A percentile compares a stretch with the other conserved stretches of the same genome.
Evolutionary conservation across 306 rosid genomes (phyloP).

Genomic region (Calophaca sinica): DNA sequence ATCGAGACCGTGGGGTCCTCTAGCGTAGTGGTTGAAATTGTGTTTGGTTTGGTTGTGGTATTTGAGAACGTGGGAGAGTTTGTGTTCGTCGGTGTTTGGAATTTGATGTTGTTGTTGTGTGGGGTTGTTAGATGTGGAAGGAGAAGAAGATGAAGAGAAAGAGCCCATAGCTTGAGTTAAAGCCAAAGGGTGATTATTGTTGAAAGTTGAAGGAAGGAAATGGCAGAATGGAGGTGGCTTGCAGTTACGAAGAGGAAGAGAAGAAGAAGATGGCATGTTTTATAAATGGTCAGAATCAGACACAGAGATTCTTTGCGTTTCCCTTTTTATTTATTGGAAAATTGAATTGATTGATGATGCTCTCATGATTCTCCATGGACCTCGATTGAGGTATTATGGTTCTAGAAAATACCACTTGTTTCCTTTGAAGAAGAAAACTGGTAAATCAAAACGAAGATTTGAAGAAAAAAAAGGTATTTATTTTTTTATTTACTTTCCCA

Average conservation of each 20-base stretch:
- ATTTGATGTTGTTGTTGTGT: slow-evolving; percentile 38
- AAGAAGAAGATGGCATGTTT: slow-evolving; percentile 25
- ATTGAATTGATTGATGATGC: too few species aligned
- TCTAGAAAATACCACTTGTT: too few species aligned
- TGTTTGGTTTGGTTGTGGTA: slow-evolving; percentile 90
- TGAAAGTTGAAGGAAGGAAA: slow-evolving; percentile 54
- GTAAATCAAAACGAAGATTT: too few species aligned
- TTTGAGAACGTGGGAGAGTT: slow-evolving; percentile 64
- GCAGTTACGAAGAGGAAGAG: slow-evolving; percentile 14
- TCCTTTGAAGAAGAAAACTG: too few species aligned
- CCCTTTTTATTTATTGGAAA: too few species aligned
- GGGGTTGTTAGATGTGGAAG: slow-evolving; percentile 47
- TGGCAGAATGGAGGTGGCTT: slow-evolving; percentile 42
- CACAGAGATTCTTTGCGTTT: too few species aligned
- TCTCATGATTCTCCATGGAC: too few species aligned
- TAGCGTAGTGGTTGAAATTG: slow-evolving; percentile 67
- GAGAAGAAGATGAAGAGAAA: slow-evolving; percentile 53
- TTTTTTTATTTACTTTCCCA: too few species aligned
- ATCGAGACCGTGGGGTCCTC: slow-evolving; percentile 90
- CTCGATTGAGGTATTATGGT: too few species aligned
- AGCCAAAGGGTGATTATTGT: slow-evolving; percentile 4
- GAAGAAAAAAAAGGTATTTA: too few species aligned
- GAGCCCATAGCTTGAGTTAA: slow-evolving; percentile 52
- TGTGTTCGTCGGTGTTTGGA: slow-evolving; percentile 50
- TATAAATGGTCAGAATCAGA: neutral